Base-by-base conservation (phyloP, 1,139 yeast genomes). In the Yarrowia galli region DNA sequence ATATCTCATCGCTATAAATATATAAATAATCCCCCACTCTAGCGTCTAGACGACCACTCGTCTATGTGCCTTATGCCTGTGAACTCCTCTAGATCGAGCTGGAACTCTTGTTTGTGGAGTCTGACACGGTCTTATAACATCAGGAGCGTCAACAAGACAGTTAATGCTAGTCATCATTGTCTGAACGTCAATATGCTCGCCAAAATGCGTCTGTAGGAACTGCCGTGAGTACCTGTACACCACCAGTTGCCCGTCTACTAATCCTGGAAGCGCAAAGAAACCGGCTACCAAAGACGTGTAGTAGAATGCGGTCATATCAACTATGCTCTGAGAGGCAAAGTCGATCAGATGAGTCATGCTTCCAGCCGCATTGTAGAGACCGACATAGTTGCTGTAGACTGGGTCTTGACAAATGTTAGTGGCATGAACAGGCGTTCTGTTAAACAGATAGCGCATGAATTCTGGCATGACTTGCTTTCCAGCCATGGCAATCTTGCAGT, bases 381-480 rank as follows among this genome's bases (percentile, higher is more conserved):
- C 60, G 2, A 36, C 60, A 13, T 36, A 53, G 22, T 36, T 38
- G 32, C 60, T 53, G 35, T 32, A 15, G 8, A 36, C 23, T 1
- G 45, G 32, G n/a, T 53, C 60, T 45, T 53, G 60, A 8, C 43
- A 9, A 13, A 53, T 38, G 12, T 23, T 16, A 15, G 60, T 36
- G 9, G 60, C 60, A n/a, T 53, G 60, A 16, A 23, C 23, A 8
- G 60, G 45, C 1, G 45, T 53, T 20, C 22, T 22, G 20, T 53
- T 53, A 45, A 53, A 53, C 60, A 53, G n/a, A 12, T 32, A 53
- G 16, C 43, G 32, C 32, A 38, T 22, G 32, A 36, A 22, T 10
- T 53, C 60, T 23, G 60, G 60, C 60, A 53, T 20, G 16, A 53
- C 45, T 4, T 53, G 60, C 10, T 53, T 36, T 1, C 60, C 60